phyloP scores from a whole-genome alignment of 2,329 filamentous ascomycete species.

The Gremmenia infestans region DNA sequence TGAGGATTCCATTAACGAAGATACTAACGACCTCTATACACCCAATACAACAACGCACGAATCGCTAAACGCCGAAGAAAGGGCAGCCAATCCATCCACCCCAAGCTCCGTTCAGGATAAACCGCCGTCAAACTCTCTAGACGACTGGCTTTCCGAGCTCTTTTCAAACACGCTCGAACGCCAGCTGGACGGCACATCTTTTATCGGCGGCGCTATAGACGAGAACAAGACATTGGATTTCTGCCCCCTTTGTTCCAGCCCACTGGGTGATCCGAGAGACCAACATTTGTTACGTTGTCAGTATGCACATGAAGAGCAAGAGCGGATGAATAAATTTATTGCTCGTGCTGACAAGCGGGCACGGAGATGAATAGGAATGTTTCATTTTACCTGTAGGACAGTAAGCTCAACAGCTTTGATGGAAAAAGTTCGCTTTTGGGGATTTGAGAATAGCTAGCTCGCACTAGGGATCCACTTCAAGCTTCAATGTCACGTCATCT shows the following conservation, averaged over 20 bases:
- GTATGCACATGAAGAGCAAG: conserved; percentile 16
- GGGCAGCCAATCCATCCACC: background rate
- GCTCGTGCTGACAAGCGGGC: background rate
- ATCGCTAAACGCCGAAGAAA: too few relatives aligned
- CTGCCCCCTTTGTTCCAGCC: conserved; percentile 12
- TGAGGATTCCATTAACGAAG: too few relatives aligned
- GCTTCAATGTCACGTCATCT: background rate
- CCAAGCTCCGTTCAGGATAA: background rate
- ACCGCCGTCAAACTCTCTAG: background rate
- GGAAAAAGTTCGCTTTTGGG: too few relatives aligned
- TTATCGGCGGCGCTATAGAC: conserved; percentile 9
- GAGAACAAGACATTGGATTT: background rate
- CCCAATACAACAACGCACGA: too few relatives aligned
- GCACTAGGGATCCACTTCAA: background rate
- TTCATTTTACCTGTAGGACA: too few relatives aligned
- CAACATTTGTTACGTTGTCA: conserved; percentile 16
- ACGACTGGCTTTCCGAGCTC: conserved; percentile 4
- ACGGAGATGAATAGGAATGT: background rate
- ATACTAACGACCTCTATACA: too few relatives aligned
- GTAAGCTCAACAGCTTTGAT: too few relatives aligned
- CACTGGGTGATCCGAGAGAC: conserved; percentile 9
- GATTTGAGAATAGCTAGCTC: background rate
- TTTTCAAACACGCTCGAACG: conserved; percentile 5
- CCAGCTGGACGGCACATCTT: background rate
- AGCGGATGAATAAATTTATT: background rate